Evolutionary conservation across 164 flowering plant genomes (phyloP), one percentile per base, ranked within the genome.

Genomic region (Chimonanthus praecox): DNA sequence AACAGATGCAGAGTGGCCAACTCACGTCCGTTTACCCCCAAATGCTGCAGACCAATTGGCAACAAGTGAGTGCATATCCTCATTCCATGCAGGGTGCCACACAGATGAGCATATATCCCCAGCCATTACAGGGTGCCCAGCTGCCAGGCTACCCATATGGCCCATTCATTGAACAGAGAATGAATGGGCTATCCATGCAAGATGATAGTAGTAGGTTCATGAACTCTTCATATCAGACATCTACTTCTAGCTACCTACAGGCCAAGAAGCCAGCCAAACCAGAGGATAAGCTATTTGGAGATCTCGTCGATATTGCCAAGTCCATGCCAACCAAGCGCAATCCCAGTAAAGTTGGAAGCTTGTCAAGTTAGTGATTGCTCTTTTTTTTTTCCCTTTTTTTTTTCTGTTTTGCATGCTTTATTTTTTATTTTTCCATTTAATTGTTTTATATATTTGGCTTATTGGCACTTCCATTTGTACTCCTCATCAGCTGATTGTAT

Each of bases 261-360:
- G 82, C 92, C 7, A 83, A 66, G 62, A 91, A 80, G 84, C 90
- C 92, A 47, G 68, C 87, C 46, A 95, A 87, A 77, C 91, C 94
- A 49, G 97, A 91, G 83, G 97, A 94, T 71, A 92, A 89, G 84
- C 82, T 94, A 33, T 94, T 94, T 80, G 98, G 97, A n/a, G 98
- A 94, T 75, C 95, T 94, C 20, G 97, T 94, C 15, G 87, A 91
- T 76, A 85, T 94, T 71, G 84, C 97, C 3, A 94, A 91, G 69
- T 69, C 86, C 58, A 94, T 92, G 78, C 76, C 92, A 0, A 71
- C 76, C 7, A 90, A 86, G 65, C 18, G 90, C 15, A 72, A 82
- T 58, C 82, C 87, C 43, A 83, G 84, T 73, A 78, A 86, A 75
- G 78, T 90, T 75, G 93, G 86, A 72, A 87, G 88, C 83, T 83